These are phyloP conservation scores for Ascomycota sp. DNA, from an alignment of 2,329 filamentous ascomycete species.

Conservation along the genomic window DNA sequence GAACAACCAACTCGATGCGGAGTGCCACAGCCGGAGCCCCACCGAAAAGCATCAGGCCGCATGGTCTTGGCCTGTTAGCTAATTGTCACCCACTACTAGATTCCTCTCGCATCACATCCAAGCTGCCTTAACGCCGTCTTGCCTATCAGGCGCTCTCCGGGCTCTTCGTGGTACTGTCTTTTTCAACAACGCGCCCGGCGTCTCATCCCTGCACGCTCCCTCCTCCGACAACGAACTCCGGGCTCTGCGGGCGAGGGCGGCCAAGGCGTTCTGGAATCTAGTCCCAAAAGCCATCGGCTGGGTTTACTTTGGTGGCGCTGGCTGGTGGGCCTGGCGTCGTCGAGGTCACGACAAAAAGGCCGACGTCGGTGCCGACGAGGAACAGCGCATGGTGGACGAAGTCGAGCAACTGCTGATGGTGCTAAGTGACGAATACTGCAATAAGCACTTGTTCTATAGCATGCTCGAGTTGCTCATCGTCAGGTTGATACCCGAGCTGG, in stretches of 20 bases:
- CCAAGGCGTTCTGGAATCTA: conserved; percentile 32
- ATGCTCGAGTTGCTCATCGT: conserved; percentile 68
- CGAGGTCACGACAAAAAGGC: not conserved
- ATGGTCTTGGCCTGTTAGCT: too few relatives aligned
- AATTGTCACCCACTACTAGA: conserved; percentile 15
- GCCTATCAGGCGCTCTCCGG: conserved; percentile 46
- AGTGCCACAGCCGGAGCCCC: too few relatives aligned
- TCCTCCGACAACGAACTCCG: conserved; percentile 36
- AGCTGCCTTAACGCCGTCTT: conserved; percentile 38
- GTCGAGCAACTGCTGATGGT: conserved; percentile 51
- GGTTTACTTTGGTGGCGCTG: conserved; percentile 25
- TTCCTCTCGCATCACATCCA: conserved; percentile 37
- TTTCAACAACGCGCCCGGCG: conserved; percentile 60
- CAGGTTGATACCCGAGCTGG: conserved; percentile 66
- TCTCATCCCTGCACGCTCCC: conserved; percentile 38
- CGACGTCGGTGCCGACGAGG: conserved; percentile 6
- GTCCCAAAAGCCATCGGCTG: conserved; percentile 25
- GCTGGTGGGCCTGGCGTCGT: conserved; percentile 5
- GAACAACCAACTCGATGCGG: too few relatives aligned
- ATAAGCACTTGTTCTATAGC: conserved; percentile 75
- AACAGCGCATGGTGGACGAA: conserved; percentile 25
- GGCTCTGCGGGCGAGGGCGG: conserved; percentile 45
- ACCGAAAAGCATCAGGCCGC: too few relatives aligned
- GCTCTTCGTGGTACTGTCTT: conserved; percentile 62
- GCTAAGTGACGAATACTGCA: conserved; percentile 69